These are phyloP conservation scores for Syzygium aromaticum DNA, from an alignment of 345 rosid species.

Conservation along the genomic window DNA sequence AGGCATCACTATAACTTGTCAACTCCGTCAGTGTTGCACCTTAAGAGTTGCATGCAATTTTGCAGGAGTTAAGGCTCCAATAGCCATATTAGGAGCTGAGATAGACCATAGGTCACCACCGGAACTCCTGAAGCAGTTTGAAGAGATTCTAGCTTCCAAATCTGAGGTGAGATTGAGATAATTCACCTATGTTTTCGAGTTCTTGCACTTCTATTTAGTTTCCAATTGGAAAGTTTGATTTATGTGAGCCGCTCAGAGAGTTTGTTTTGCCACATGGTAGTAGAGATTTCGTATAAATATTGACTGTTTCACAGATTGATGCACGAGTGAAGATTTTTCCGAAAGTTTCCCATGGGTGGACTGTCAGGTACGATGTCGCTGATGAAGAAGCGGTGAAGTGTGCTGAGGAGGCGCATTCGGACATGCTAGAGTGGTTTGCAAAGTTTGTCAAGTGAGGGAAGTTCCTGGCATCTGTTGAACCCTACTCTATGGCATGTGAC, in stretches of 20 bases:
- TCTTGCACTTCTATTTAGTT: neutral
- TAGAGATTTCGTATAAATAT: constrained; percentile 23
- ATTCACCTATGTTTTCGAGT: neutral
- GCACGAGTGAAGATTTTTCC: constrained; percentile 64
- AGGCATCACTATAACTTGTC: neutral
- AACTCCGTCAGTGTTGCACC: neutral
- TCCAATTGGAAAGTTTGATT: neutral
- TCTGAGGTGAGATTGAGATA: constrained; percentile 38
- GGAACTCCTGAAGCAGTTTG: constrained; percentile 36
- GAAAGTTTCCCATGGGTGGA: constrained; percentile 62
- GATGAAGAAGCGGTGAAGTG: constrained; percentile 40
- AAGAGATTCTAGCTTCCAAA: constrained; percentile 25
- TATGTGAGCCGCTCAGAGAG: neutral
- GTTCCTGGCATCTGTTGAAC: neutral
- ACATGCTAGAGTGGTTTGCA: constrained; percentile 57
- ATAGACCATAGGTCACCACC: constrained; percentile 34
- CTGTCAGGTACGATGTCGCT: constrained; percentile 40
- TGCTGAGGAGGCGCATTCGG: constrained; percentile 61
- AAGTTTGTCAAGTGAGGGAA: constrained; percentile 40
- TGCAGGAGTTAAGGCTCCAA: neutral
- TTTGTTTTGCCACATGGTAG: neutral
- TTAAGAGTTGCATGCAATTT: neutral
- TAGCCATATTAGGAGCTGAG: constrained; percentile 40
- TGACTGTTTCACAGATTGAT: constrained; percentile 53
- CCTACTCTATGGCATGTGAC: neutral